phyloP scores from a whole-genome alignment of 345 rosid genomes.

The Brassica juncea region DNA sequence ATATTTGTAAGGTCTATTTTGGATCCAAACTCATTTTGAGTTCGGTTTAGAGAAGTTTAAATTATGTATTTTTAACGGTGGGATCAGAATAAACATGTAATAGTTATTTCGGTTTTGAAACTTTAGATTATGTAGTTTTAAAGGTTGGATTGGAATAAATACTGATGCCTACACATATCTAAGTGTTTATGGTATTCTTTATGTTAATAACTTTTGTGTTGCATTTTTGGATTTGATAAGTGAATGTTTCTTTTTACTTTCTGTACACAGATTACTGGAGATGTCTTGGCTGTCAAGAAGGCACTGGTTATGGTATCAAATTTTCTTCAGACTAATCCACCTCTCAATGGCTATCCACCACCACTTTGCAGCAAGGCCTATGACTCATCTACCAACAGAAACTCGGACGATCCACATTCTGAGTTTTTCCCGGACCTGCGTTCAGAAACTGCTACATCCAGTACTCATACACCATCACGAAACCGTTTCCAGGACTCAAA shows the following conservation, averaged over 20 bases:
- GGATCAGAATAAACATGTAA: not conserved
- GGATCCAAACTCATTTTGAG: not conserved
- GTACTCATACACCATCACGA: slow-evolving; percentile 19
- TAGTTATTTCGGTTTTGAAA: not conserved
- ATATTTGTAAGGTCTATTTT: not conserved
- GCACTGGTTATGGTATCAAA: slow-evolving; percentile 56
- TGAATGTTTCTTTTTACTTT: not conserved
- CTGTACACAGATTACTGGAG: slow-evolving; percentile 55
- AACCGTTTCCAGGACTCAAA: slow-evolving; percentile 21
- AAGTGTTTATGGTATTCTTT: not conserved
- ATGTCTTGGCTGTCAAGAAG: slow-evolving; percentile 59
- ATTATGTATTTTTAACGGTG: not conserved
- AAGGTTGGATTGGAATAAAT: not conserved
- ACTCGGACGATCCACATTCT: slow-evolving; percentile 38
- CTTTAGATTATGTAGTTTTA: not conserved
- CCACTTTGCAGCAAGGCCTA: slow-evolving; percentile 37
- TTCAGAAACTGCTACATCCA: slow-evolving; percentile 21
- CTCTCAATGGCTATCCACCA: slow-evolving; percentile 47
- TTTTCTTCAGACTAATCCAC: slow-evolving; percentile 47
- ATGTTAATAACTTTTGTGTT: not conserved
- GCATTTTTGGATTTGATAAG: not conserved
- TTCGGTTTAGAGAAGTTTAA: not conserved
- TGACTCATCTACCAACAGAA: slow-evolving; percentile 26
- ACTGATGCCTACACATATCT: not conserved
- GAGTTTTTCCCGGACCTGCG: slow-evolving; percentile 56